Conservation (phyloP, 1,284 basidiomycete genomes). For the Rhodotorula mucilaginosa region DNA sequence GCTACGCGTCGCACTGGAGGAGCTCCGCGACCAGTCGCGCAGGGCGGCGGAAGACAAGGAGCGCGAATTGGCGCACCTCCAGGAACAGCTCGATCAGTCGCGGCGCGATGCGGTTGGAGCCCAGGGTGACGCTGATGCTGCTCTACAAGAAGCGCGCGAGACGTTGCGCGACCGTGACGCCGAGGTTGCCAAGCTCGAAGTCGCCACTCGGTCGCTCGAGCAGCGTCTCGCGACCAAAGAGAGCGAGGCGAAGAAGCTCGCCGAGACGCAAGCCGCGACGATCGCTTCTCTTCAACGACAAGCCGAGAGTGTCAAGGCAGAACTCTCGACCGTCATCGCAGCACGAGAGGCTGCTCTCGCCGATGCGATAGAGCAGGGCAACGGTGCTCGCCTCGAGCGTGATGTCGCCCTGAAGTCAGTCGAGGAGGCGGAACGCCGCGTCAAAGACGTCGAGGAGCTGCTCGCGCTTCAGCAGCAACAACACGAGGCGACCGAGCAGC, state of each 20-base stretch:
- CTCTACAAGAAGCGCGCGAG: neutral
- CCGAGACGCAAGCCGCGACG: conserved; percentile 6
- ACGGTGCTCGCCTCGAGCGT: conserved; percentile 20
- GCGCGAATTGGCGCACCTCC: neutral
- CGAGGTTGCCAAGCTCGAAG: conserved; percentile 6
- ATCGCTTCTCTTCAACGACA: conserved; percentile 15
- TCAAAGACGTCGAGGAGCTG: conserved; percentile 29
- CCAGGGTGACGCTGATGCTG: neutral
- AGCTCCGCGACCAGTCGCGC: conserved; percentile 1
- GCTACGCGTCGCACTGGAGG: neutral
- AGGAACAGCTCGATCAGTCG: neutral
- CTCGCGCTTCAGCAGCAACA: conserved; percentile 2
- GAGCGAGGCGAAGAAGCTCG: neutral
- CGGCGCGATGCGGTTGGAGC: neutral
- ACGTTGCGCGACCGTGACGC: neutral
- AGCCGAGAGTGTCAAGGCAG: conserved; percentile 16
- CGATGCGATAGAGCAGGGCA: neutral
- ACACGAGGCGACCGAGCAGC: conserved; percentile 6
- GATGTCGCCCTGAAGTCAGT: conserved; percentile 10
- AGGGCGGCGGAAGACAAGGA: neutral
- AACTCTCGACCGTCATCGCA: conserved; percentile 11
- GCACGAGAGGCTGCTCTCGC: neutral
- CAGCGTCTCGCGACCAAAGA: conserved; percentile 10
- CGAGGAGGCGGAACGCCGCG: conserved; percentile 14
- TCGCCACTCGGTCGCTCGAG: neutral